Conservation (phyloP, 805 yeast genomes). For the Pichia pseudocactophila region DNA sequence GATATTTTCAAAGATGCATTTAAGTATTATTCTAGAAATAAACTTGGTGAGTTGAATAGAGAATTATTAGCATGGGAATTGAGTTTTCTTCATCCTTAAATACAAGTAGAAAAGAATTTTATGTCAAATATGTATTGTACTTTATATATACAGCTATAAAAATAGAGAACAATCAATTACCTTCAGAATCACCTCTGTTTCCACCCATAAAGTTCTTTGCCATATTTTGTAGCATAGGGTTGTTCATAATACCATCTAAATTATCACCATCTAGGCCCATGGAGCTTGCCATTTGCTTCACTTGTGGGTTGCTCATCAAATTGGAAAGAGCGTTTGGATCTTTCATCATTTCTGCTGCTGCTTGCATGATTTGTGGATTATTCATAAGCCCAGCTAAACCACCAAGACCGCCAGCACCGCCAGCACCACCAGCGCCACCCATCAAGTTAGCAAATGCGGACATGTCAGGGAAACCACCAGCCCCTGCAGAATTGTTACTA, state of each 20-base stretch:
- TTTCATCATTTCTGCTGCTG: constrained; percentile 82
- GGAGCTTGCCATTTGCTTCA: constrained; percentile 76
- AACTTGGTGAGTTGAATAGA: constrained; percentile 17
- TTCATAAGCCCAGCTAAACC: constrained; percentile 64
- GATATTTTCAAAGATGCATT: constrained; percentile 32
- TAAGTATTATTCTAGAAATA: constrained; percentile 25
- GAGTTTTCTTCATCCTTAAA: constrained; percentile 2
- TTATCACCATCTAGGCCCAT: constrained; percentile 58
- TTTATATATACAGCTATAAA: too few relatives aligned
- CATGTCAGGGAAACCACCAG: constrained; percentile 68
- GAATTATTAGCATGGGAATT: constrained; percentile 18
- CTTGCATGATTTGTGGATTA: constrained; percentile 83
- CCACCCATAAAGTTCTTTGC: constrained; percentile 66
- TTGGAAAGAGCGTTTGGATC: constrained; percentile 70
- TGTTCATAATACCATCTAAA: constrained; percentile 64
- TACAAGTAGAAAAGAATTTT: not conserved
- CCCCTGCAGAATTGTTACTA: constrained; percentile 23
- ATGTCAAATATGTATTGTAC: not conserved
- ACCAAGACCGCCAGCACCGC: constrained; percentile 59
- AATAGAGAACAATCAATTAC: not conserved
- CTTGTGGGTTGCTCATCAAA: constrained; percentile 82
- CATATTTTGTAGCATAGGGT: constrained; percentile 68
- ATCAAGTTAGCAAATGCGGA: constrained; percentile 53
- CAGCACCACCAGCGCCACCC: constrained; percentile 38
- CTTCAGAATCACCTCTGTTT: constrained; percentile 12